phyloP scores from a whole-genome alignment of 2,329 filamentous ascomycete genomes.

The Domatiomyces globalis region DNA sequence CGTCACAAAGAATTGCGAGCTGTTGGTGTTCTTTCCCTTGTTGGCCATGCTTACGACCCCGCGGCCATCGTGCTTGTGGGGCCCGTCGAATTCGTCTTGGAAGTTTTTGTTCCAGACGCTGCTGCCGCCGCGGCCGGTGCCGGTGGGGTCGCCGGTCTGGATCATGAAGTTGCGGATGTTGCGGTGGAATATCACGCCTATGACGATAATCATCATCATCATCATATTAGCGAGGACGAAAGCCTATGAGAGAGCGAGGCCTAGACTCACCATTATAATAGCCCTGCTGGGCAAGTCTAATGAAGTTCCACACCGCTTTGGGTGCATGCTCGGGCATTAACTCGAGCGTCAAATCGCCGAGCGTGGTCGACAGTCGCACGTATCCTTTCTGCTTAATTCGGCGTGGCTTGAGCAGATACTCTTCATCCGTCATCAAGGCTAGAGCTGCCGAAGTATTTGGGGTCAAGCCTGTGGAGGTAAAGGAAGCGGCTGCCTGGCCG shows the following conservation, averaged over 20 bases:
- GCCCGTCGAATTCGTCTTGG: slow-evolving; percentile 81
- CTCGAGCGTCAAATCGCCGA: slow-evolving; percentile 76
- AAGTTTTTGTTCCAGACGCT: slow-evolving; percentile 94
- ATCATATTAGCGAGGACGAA: neutral
- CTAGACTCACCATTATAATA: slow-evolving; percentile 51
- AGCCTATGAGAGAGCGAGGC: neutral
- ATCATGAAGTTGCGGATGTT: slow-evolving; percentile 98
- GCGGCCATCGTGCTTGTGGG: slow-evolving; percentile 64
- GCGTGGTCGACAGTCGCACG: slow-evolving; percentile 71
- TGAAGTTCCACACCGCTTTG: slow-evolving; percentile 93
- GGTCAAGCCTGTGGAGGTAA: slow-evolving; percentile 87
- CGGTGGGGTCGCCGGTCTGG: slow-evolving; percentile 86
- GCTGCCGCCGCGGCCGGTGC: slow-evolving; percentile 76
- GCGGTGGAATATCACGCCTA: slow-evolving; percentile 64
- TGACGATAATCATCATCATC: neutral
- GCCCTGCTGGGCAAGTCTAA: slow-evolving; percentile 70
- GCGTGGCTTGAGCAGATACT: slow-evolving; percentile 88
- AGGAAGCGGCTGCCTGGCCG: slow-evolving; percentile 78
- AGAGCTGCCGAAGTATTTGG: slow-evolving; percentile 80
- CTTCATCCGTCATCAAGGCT: slow-evolving; percentile 78
- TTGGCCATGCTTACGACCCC: slow-evolving; percentile 91
- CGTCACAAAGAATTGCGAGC: slow-evolving; percentile 85
- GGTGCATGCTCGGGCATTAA: slow-evolving; percentile 83
- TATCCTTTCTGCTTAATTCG: slow-evolving; percentile 84
- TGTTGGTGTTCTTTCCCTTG: slow-evolving; percentile 96